phyloP scores from a whole-genome alignment of 306 rosid species.

The Clitoria ternatea region DNA sequence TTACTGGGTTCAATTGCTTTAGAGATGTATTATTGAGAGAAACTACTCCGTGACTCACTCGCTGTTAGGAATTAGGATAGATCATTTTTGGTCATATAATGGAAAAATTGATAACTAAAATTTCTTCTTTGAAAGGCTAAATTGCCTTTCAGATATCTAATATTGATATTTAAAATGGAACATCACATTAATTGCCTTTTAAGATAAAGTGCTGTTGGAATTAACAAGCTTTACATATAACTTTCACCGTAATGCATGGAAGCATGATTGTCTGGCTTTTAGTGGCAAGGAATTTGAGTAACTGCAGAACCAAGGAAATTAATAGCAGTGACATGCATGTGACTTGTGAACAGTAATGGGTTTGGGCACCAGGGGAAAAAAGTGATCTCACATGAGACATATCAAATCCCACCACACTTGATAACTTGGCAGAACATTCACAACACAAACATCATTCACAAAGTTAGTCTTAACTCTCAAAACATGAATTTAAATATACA shows the following conservation, averaged over 20 bases:
- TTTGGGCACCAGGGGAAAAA: neutral
- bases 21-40: neutral
- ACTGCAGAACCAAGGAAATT: conserved; percentile 19
- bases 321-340: conserved; percentile 25
- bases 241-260: conserved; percentile 12
- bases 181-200: neutral
- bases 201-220: neutral
- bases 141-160: neutral
- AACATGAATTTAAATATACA: conserved; percentile 25
- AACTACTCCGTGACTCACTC: neutral
- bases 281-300: conserved; percentile 21
- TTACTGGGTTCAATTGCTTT: neutral
- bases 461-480: conserved; percentile 39
- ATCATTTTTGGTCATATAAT: neutral
- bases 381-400: conserved; percentile 34
- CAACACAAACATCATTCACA: conserved; percentile 51
- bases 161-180: neutral
- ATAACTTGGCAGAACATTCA: conserved; percentile 39
- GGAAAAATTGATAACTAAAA: neutral
- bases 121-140: neutral
- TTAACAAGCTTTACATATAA: neutral
- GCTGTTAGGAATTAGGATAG: neutral
- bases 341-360: conserved; percentile 20
- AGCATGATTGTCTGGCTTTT: conserved; percentile 18
- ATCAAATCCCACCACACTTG: conserved; percentile 38